Evolutionary conservation across 331 rosid genomes (phyloP), one percentile per base, ranked within the genome.

Genomic region (Pyracantha coccinea): DNA sequence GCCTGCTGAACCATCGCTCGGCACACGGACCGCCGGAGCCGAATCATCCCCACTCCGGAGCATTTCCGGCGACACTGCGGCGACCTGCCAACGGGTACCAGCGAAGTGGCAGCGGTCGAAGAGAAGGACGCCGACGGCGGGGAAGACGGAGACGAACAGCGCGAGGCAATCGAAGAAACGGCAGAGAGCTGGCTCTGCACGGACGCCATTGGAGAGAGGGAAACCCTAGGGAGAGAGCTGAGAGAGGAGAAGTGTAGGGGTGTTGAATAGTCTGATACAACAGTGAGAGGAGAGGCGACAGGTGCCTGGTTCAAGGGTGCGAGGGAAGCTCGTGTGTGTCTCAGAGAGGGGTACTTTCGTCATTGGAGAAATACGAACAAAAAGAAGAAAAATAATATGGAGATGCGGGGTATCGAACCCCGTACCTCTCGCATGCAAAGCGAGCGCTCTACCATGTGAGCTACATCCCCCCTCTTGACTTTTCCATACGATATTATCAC

Each of bases 1-100:
- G 89, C 81, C 78, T 88, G 91, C 84, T 90, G 96, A 77, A 92
- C 96, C 99, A 88, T 92, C 63, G 97, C 92, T 60, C 83, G 85
- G 86, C 89, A 85, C 8, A 64, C 21, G 17, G 57, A 77, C 50
- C 72, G 60, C 72, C 80, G 85, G 58, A 35, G n/a, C 1, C 69
- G 10, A 65, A 72, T 8, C 47, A 77, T 58, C 52, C 74, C 69
- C 68, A 57, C 31, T 20, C 61, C 67, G 23, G 86, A 66, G 33
- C 33, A 8, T 66, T 75, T 71, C 27, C 82, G 80, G 45, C 72
- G 52, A 23, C 54, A 3, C 28, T 68, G 79, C 23, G 77, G 75
- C 62, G 35, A 24, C 72, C 57, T 24, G 38, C 82, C 25, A 32
- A 57, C 14, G 12, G 71, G 76, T 9, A 78, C 50, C 16, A 69